A percentile compares a stretch with the other conserved stretches of the same genome.
Conservation (phyloP, 352 stramenopile genomes). For the Globisporangium canariense region DNA sequence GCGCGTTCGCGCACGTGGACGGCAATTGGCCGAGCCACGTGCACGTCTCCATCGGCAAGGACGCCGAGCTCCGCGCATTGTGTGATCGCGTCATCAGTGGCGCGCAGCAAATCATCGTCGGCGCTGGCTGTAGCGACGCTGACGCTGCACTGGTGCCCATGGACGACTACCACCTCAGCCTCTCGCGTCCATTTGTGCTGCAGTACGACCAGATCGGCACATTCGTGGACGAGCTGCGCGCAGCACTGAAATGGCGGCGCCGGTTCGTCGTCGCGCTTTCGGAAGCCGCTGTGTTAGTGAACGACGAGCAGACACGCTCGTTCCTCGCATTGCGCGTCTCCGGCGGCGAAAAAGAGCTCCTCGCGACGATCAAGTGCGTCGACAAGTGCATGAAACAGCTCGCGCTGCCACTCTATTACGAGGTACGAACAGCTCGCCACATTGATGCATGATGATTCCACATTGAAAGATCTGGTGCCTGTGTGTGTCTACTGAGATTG, state of each 20-base stretch:
- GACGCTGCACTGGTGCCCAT: slow-evolving; percentile 33
- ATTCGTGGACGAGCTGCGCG: slow-evolving; percentile 64
- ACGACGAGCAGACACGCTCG: slow-evolving; percentile 72
- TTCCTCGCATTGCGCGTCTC: slow-evolving; percentile 61
- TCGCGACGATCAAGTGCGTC: slow-evolving; percentile 47
- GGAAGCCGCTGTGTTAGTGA: slow-evolving; percentile 45
- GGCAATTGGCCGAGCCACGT: slow-evolving; percentile 84
- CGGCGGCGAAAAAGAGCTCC: slow-evolving; percentile 30
- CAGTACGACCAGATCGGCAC: slow-evolving; percentile 60
- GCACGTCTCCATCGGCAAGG: slow-evolving; percentile 38
- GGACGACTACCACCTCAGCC: slow-evolving; percentile 53
- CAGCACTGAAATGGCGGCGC: slow-evolving; percentile 67
- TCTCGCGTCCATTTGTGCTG: slow-evolving; percentile 76
- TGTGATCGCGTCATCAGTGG: slow-evolving; percentile 25
- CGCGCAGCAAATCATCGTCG: slow-evolving; percentile 27
- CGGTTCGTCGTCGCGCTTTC: slow-evolving; percentile 45
- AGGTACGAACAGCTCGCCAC: slow-evolving; percentile 27
- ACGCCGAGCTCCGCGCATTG: slow-evolving; percentile 23
- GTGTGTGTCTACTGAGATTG: not conserved
- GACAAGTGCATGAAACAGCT: slow-evolving; percentile 60
- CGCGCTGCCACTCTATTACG: slow-evolving; percentile 52
- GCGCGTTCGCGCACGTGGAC: slow-evolving; percentile 69
- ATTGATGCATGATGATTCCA: not conserved
- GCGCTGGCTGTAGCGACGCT: slow-evolving; percentile 8
- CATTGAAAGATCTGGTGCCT: not conserved